Evolutionary conservation across 2,329 filamentous ascomycete genomes (phyloP), one percentile per base, ranked within the genome.

Genomic region (Xylariaceae sp.): DNA sequence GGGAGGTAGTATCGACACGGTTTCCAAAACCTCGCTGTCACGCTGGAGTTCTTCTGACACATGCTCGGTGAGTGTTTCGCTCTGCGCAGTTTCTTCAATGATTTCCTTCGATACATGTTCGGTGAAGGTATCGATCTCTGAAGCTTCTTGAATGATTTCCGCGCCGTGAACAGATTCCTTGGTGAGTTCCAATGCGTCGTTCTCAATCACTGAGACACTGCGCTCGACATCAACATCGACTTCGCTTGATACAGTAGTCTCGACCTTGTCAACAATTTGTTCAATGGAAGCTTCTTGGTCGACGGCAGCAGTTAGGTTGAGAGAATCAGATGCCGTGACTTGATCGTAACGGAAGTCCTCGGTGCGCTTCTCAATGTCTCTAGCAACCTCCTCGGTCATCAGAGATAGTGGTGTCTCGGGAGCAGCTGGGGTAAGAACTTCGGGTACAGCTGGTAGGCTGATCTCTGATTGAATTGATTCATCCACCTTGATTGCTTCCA

Each of bases 301-400:
- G 6, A 17, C 17, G 17, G 58, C 62, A 13, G 61, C 49, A 37
- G 56, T 11, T 1, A 61, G 58, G 9, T 53, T 56, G 23, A 50
- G 48, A 34, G 59, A 44, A 51, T 58, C 61, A 7, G 60, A 53
- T 18, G 56, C 30, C 44, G 62, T 57, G 51, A 67, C 65, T 35
- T 65, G 55, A n/a, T 9, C 52, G 39, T 66, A 62, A 41, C 65
- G 59, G 18, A 51, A 53, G 47, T 67, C 66, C n/a, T 54, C 63
- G 51, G 68, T 65, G 13, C 61, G 62, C 56, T 69, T 66, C 60
- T 66, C 68, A 51, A 66, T 66, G 30, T 65, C 65, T 44, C 71
- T 70, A 57, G 73, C 73, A 55, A 60, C 66, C 61, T 71, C 73
- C 66, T 71, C 72, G 44, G 60, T 56, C 15, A 58, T 15, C 4